Percentiles rank a stretch among this genome's conserved stretches.
Evolutionary conservation across 1,284 basidiomycete genomes (phyloP).

Genomic region (Termitomyces sp.): DNA sequence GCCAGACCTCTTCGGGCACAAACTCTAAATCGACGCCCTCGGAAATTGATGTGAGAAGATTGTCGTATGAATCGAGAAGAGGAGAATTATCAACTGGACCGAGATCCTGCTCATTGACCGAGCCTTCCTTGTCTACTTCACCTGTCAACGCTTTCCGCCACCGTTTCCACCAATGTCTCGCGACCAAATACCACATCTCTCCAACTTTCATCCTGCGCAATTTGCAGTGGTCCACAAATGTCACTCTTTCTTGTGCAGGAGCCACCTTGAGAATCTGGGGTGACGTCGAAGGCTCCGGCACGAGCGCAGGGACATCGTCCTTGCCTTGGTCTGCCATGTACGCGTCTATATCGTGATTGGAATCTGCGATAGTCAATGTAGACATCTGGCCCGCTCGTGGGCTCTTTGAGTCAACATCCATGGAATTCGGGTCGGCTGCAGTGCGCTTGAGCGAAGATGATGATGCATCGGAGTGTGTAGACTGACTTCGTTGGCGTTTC

Average conservation of each 20-base stretch:
- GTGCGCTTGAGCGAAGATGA: conserved; percentile 70
- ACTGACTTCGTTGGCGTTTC: conserved; percentile 44
- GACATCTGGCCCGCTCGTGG: conserved; percentile 40
- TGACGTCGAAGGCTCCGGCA: conserved; percentile 16
- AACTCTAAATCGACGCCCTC: conserved; percentile 79
- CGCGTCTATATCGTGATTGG: conserved; percentile 52
- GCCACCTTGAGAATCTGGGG: conserved; percentile 25
- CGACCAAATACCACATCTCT: conserved; percentile 77
- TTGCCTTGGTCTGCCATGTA: conserved; percentile 71
- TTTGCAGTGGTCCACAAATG: conserved; percentile 44
- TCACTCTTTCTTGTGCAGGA: conserved; percentile 41
- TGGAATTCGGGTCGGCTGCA: conserved; percentile 51
- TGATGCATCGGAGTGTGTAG: conserved; percentile 46
- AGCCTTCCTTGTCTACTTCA: conserved; percentile 59
- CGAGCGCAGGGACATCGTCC: conserved; percentile 26
- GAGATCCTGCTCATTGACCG: conserved; percentile 54
- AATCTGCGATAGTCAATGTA: conserved; percentile 35
- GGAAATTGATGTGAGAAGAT: conserved; percentile 41
- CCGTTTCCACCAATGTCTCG: conserved; percentile 65
- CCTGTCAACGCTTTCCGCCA: conserved; percentile 72
- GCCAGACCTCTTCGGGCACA: conserved; percentile 73
- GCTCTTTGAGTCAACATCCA: conserved; percentile 35
- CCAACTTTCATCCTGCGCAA: conserved; percentile 50
- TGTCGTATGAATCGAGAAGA: conserved; percentile 52
- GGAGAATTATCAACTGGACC: conserved; percentile 72